Evolutionary conservation across 768 basidiomycete species (phyloP).

Genomic region (Boletus insuetus): DNA sequence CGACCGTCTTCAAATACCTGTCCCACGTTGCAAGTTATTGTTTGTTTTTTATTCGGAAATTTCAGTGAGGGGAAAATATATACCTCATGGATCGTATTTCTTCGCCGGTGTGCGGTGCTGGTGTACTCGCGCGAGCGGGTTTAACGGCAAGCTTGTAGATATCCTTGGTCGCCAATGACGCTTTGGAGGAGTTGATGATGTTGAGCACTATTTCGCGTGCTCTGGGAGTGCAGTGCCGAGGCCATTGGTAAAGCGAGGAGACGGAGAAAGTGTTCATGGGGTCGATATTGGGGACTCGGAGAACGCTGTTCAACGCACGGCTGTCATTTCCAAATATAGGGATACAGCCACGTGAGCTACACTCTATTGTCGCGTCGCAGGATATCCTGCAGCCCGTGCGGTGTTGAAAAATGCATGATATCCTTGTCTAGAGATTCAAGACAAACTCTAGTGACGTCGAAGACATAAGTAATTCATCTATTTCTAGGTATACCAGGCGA

Average conservation of each 20-base stretch:
- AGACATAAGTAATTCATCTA: neutral
- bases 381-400: no score
- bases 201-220: constrained; percentile 22
- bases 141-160: constrained; percentile 23
- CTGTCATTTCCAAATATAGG: no score
- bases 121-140: constrained; percentile 11
- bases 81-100: constrained; percentile 55
- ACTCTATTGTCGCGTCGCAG: no score
- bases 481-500: no score
- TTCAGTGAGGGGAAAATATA: constrained; percentile 6
- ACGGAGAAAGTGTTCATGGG: constrained; percentile 12
- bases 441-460: constrained; percentile 92
- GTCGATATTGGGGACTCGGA: neutral
- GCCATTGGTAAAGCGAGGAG: constrained; percentile 22
- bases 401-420: constrained; percentile 85
- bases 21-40: neutral
- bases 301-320: no score
- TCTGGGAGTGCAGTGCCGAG: constrained; percentile 21
- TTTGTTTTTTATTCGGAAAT: no score
- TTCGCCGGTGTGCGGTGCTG: constrained; percentile 43
- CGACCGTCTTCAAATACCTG: constrained; percentile 54
- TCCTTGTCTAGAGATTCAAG: constrained; percentile 95
- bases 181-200: constrained; percentile 21
- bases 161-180: constrained; percentile 27
- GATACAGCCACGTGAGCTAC: no score